A percentile compares a stretch with the other conserved stretches of the same genome.
Evolutionary conservation across 768 basidiomycete species (phyloP).

Genomic region (Termitomyces sp.): DNA sequence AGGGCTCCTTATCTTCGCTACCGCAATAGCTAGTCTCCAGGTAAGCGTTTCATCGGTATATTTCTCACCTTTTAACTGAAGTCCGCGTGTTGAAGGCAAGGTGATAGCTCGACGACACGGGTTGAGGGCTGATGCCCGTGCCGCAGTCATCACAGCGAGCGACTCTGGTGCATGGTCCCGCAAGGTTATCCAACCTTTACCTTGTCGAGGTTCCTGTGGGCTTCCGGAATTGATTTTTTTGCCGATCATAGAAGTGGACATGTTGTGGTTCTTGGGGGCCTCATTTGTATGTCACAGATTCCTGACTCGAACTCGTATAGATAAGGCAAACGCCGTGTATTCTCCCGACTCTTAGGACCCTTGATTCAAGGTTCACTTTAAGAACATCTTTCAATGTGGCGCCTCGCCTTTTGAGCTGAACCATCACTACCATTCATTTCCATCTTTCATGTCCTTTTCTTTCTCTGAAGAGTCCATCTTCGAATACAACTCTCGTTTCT

Average conservation of each 20-base stretch:
- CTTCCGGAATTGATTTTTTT: neutral
- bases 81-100: neutral
- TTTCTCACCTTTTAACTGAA: neutral
- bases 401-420: neutral
- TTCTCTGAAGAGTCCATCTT: neutral
- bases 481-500: neutral
- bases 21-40: neutral
- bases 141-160: neutral
- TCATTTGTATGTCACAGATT: neutral
- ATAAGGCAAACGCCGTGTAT: neutral
- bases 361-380: neutral
- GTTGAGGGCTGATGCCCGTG: neutral
- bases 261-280: neutral
- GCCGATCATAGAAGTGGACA: neutral
- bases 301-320: neutral
- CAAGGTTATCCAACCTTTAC: neutral
- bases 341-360: neutral
- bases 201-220: neutral
- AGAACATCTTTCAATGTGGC: conserved; percentile 2
- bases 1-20: neutral
- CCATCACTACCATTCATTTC: neutral
- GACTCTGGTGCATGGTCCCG: neutral
- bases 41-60: neutral
- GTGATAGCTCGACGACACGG: neutral
- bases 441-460: conserved; percentile 3